Evolutionary conservation across 805 yeast species (phyloP).

Genomic region (Ogataea glucozyma): DNA sequence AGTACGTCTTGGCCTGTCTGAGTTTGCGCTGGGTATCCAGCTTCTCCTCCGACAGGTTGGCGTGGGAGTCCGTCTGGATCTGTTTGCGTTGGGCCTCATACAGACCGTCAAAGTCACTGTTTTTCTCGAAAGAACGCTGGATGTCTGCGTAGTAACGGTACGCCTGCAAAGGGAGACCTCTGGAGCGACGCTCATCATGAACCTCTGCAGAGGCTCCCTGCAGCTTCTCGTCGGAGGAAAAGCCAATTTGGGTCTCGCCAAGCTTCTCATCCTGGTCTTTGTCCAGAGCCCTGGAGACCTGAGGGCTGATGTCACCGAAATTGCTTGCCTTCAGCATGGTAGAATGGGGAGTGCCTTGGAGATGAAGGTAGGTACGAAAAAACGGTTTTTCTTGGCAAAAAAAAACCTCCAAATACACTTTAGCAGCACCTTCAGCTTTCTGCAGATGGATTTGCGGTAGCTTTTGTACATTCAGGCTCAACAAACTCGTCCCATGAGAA

Average conservation of each 20-base stretch:
- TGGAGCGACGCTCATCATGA: constrained; percentile 6
- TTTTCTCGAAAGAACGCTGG: constrained; percentile 12
- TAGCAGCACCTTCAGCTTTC: too few relatives aligned
- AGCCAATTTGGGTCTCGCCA: too few relatives aligned
- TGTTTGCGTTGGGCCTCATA: constrained; percentile 12
- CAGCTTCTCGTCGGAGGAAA: not conserved
- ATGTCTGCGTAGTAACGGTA: constrained; percentile 17
- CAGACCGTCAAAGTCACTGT: constrained; percentile 13
- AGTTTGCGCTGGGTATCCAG: constrained; percentile 12
- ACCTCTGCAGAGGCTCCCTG: not conserved
- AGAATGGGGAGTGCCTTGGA: not conserved
- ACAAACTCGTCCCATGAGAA: too few relatives aligned
- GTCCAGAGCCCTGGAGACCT: constrained; percentile 13
- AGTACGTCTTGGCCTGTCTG: constrained; percentile 17
- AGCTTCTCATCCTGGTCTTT: constrained; percentile 1
- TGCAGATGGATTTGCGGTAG: not conserved
- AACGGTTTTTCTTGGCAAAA: constrained; percentile 4
- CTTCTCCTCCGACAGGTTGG: constrained; percentile 13
- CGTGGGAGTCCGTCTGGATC: constrained; percentile 8
- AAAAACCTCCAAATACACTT: not conserved
- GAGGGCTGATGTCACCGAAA: constrained; percentile 17
- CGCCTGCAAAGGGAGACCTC: constrained; percentile 14
- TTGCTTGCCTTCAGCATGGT: constrained; percentile 14
- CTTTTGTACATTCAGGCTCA: not conserved
- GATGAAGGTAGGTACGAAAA: not conserved